Conservation (phyloP, 1,284 basidiomycete genomes). For the Malassezia brasiliensis region DNA sequence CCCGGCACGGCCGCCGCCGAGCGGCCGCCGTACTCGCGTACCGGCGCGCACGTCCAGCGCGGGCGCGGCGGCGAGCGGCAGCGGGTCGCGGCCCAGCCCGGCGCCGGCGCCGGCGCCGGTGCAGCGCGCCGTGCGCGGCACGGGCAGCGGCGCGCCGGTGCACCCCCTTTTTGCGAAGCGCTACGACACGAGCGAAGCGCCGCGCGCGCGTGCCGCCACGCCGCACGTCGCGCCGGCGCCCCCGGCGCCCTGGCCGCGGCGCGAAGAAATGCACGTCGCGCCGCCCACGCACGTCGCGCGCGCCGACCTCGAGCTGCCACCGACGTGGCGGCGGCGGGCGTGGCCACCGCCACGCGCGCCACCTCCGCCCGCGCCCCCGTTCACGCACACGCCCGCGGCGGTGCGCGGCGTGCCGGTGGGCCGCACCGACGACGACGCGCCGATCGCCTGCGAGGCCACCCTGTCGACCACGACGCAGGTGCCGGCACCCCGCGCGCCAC, state of each 20-base stretch:
- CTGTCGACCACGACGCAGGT: background rate
- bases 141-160: background rate
- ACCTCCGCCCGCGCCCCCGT: background rate
- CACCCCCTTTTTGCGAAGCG: conserved; percentile 19
- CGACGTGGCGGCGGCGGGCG: background rate
- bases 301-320: background rate
- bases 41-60: background rate
- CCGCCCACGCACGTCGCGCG: no score
- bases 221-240: conserved; percentile 5
- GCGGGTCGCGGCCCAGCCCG: background rate
- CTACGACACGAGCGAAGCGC: conserved; percentile 2
- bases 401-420: background rate
- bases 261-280: no score
- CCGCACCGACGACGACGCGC: background rate
- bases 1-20: no score
- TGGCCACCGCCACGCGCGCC: no score
- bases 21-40: background rate
- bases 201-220: conserved; percentile 1
- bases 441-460: background rate
- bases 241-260: no score
- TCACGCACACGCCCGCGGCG: background rate
- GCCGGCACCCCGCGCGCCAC: conserved; percentile 1
- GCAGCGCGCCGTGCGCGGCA: conserved; percentile 15
- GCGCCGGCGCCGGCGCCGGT: background rate
- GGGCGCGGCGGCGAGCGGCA: background rate